Evolutionary conservation across 2,329 filamentous ascomycete genomes (phyloP), one percentile per base, ranked within the genome.

Genomic region (Onygena corvina): DNA sequence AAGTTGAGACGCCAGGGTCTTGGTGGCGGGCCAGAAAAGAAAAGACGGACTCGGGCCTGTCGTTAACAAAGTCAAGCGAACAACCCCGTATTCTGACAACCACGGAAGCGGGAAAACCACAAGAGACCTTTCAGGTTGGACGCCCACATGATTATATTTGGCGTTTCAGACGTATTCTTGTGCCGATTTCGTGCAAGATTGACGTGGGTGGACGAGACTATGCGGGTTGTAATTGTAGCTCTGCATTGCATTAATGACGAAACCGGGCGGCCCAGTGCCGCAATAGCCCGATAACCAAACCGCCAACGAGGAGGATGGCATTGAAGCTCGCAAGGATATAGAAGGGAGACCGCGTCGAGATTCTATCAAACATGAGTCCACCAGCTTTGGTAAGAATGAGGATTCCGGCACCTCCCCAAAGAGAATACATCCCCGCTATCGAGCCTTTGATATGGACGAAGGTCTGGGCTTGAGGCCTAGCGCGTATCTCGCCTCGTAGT

Each of bases 291-390:
- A 49, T 38, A 33, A 59, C 49, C 23, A 66, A 49, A 3, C 65
- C 65, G 4, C 55, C 56, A 9, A 63, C 30, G 9, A 93, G 69
- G 49, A 95, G 65, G 1, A 86, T 55, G 0, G 68, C 84, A 62
- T 96, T 96, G 64, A 96, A 96, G 0, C 71, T 71, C 0, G 89
- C 88, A 82, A 98, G 90, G 74, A 96, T 83, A 63, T 88, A 94
- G 64, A 98, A 96, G 0, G 92, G 92, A 8, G 86, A 84, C 0
- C 85, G 84, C 2, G 75, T 75, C 1, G 81, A 82, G 48, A 81
- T 70, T 16, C 67, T 73, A 64, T 98, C 92, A 60, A 96, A 98
- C 44, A 95, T 67, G 31, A 80, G 78, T 0, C 92, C 92, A 9
- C 92, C 92, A 3, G 92, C 65, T 67, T 98, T 98, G 0, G 92